These are phyloP conservation scores for Backusella mclennaniae DNA, from an alignment of 192 early-diverging fungal species.

Conservation along the genomic window DNA sequence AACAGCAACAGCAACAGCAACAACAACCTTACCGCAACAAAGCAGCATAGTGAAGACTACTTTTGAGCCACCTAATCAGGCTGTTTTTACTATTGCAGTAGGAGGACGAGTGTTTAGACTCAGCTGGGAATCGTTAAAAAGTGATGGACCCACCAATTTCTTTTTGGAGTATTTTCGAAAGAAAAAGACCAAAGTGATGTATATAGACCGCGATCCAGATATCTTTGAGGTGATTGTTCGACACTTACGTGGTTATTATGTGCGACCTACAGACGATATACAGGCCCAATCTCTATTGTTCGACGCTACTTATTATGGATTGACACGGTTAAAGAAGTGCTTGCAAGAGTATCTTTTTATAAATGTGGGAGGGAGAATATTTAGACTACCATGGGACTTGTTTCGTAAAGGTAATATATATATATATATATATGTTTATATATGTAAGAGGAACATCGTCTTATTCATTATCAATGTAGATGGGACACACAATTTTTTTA, in stretches of 20 bases:
- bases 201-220: constrained; percentile 53
- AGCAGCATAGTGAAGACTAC: not conserved
- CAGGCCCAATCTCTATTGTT: constrained; percentile 40
- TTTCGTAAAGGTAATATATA: constrained; percentile 41
- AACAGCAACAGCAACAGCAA: not conserved
- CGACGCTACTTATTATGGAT: constrained; percentile 46
- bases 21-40: not conserved
- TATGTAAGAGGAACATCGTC: not conserved
- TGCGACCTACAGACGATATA: constrained; percentile 42
- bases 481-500: constrained; percentile 36
- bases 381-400: constrained; percentile 46
- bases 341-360: constrained; percentile 44
- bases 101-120: constrained; percentile 28
- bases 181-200: constrained; percentile 25
- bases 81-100: constrained; percentile 32
- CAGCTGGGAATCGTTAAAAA: constrained; percentile 36
- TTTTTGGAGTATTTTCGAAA: constrained; percentile 25
- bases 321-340: constrained; percentile 36
- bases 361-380: constrained; percentile 54
- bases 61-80: constrained; percentile 19
- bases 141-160: constrained; percentile 48
- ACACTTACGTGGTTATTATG: constrained; percentile 54
- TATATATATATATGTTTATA: not conserved
- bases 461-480: constrained; percentile 11
- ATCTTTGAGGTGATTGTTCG: constrained; percentile 52